Evolutionary conservation across 306 rosid genomes (phyloP).

Genomic region (Castanea mollissima): DNA sequence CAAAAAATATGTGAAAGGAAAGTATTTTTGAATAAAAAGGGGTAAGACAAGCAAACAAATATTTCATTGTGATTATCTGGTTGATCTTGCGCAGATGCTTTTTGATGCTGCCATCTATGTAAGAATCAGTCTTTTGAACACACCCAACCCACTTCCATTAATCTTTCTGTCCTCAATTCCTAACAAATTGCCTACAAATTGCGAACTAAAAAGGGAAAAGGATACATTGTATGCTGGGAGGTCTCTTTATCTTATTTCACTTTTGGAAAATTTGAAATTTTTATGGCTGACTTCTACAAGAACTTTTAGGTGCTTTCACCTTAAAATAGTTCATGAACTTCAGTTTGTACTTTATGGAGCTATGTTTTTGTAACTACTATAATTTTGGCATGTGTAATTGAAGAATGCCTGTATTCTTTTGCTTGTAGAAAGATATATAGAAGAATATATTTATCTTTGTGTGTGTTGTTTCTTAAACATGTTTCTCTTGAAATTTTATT

Average conservation of each 20-base stretch:
- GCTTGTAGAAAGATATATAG: background rate
- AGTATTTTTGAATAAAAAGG: background rate
- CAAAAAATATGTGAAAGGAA: background rate
- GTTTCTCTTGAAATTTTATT: conserved; percentile 15
- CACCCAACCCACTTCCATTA: background rate
- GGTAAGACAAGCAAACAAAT: background rate
- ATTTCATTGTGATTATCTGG: background rate
- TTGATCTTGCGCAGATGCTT: background rate
- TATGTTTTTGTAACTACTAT: background rate
- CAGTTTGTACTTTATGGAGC: background rate
- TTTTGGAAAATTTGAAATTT: background rate
- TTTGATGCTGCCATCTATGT: background rate
- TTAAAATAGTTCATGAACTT: background rate
- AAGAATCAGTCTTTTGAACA: background rate
- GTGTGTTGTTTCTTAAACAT: background rate
- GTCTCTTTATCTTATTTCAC: background rate
- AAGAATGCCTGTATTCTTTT: background rate
- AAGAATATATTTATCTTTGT: background rate
- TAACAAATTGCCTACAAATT: background rate
- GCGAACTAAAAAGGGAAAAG: background rate
- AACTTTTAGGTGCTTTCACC: background rate
- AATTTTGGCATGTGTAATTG: background rate
- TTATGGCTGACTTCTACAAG: background rate
- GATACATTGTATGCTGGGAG: background rate
- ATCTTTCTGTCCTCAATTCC: background rate